A percentile compares a stretch with the other conserved stretches of the same genome.
Evolutionary conservation across 371 early-diverging fungal genomes (phyloP).

Genomic region (Haplosporangium sp.): DNA sequence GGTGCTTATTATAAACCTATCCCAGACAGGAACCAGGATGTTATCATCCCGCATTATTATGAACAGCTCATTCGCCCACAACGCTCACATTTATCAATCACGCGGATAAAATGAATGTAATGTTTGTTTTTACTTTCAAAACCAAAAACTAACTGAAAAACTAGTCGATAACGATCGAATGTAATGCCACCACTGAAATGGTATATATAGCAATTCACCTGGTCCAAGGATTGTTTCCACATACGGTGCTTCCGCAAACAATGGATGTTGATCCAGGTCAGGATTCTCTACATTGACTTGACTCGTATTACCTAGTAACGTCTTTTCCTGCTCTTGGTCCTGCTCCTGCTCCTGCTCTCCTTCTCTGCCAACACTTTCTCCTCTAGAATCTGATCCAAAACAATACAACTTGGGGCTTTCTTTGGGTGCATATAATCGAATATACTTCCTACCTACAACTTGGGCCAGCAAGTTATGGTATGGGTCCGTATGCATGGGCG

Average conservation of each 20-base stretch:
- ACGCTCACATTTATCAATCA: background rate
- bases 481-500: conserved; percentile 91
- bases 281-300: conserved; percentile 80
- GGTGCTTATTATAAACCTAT: background rate
- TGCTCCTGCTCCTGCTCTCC: background rate
- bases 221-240: conserved; percentile 78
- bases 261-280: conserved; percentile 66
- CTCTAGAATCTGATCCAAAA: conserved; percentile 22
- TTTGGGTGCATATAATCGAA: conserved; percentile 77
- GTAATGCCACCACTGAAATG: conserved; percentile 95
- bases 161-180: conserved; percentile 83
- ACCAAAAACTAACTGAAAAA: conserved; percentile 93
- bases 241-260: conserved; percentile 68
- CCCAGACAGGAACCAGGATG: background rate
- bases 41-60: background rate
- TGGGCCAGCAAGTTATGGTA: conserved; percentile 90
- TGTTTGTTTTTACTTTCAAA: conserved; percentile 52
- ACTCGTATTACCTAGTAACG: conserved; percentile 81
- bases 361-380: background rate
- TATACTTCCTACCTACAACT: conserved; percentile 87
- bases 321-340: conserved; percentile 25
- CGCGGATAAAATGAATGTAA: background rate
- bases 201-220: conserved; percentile 92
- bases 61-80: background rate
- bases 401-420: conserved; percentile 69